phyloP scores from a whole-genome alignment of 2,329 filamentous ascomycete genomes.

The Cercospora citrullina region DNA sequence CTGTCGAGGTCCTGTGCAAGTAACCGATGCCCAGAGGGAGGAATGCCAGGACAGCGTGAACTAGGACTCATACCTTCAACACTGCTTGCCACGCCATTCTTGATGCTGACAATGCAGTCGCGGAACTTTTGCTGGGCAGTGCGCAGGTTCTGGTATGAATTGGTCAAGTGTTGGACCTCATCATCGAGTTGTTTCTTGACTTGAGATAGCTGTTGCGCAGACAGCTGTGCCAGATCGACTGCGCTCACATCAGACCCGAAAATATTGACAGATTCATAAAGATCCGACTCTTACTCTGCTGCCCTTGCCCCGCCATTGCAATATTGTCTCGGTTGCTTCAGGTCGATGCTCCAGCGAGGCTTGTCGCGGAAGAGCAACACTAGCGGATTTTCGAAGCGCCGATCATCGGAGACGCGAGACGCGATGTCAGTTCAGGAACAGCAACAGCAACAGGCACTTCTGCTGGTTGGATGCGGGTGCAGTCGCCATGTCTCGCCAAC shows the following conservation, averaged over 20 bases:
- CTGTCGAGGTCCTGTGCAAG: background rate
- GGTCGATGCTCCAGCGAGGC: background rate
- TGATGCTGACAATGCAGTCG: constrained; percentile 81
- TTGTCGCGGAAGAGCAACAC: background rate
- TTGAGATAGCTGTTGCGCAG: constrained; percentile 78
- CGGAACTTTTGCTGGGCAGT: constrained; percentile 88
- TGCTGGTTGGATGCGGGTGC: background rate
- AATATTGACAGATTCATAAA: background rate
- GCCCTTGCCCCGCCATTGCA: constrained; percentile 25
- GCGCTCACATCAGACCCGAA: constrained; percentile 19
- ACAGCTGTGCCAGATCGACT: constrained; percentile 75
- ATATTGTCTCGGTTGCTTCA: background rate
- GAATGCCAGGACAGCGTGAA: background rate
- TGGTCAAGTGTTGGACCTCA: constrained; percentile 90
- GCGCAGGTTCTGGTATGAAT: constrained; percentile 85
- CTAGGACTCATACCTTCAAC: constrained; percentile 35
- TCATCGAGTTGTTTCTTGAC: constrained; percentile 96
- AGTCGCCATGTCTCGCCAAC: background rate
- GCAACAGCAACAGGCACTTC: background rate
- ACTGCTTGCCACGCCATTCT: constrained; percentile 43
- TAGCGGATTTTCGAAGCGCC: constrained; percentile 2
- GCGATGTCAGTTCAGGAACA: background rate
- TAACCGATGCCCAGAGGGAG: constrained; percentile 39
- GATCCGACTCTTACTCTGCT: constrained; percentile 29
- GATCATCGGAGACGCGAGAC: constrained; percentile 8